Conservation (phyloP, 139 green algal genomes). For the Micromonas pusilla region DNA sequence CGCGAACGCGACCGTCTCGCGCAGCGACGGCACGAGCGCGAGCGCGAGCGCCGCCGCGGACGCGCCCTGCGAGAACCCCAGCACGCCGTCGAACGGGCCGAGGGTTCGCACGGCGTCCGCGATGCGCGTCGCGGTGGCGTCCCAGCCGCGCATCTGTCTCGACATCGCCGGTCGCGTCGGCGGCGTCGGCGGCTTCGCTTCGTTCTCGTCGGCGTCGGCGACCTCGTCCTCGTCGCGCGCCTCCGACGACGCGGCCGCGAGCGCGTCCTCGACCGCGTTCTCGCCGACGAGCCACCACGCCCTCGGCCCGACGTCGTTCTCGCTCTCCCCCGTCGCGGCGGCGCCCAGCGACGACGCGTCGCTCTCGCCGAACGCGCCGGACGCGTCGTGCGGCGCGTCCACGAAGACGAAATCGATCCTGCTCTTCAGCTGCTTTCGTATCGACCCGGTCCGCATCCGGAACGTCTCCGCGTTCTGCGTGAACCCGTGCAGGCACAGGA, state of each 20-base stretch:
- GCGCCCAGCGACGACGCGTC: conserved; percentile 4
- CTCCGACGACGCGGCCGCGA: too few relatives aligned
- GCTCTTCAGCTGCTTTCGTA: conserved; percentile 53
- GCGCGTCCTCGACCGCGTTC: too few relatives aligned
- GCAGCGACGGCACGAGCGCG: conserved; percentile 12
- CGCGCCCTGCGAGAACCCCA: conserved; percentile 74
- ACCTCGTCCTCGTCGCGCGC: background rate
- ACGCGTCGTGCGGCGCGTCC: conserved; percentile 70
- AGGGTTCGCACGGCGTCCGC: conserved; percentile 30
- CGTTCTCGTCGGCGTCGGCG: conserved; percentile 30
- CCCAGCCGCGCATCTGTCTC: conserved; percentile 60
- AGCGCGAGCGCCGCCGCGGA: conserved; percentile 29
- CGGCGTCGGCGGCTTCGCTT: background rate
- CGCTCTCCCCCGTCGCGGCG: too few relatives aligned
- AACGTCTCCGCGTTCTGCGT: conserved; percentile 64
- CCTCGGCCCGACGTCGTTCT: background rate
- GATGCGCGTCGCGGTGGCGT: conserved; percentile 39
- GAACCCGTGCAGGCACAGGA: conserved; percentile 87
- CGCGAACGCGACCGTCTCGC: conserved; percentile 24
- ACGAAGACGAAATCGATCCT: conserved; percentile 68
- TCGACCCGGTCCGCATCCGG: conserved; percentile 49
- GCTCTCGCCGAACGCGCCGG: background rate
- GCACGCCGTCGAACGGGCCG: conserved; percentile 68
- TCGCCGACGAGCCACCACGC: conserved; percentile 1
- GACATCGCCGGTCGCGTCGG: background rate